phyloP scores from a whole-genome alignment of 306 rosid species.

The Cucurbita maxima region DNA sequence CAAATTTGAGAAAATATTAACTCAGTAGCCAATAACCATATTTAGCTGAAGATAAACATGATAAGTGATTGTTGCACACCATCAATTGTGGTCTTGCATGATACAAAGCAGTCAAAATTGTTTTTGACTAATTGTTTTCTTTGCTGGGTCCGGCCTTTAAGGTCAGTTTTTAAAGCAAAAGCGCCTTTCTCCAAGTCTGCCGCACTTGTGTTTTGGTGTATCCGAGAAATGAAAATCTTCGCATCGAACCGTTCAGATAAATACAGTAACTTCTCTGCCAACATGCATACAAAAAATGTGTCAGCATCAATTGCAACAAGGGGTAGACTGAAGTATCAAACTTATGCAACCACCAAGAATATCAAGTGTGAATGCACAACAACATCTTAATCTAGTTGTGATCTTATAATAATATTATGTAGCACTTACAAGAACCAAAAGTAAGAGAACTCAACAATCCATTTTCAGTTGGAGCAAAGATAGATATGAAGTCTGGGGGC shows the following conservation, averaged over 20 bases:
- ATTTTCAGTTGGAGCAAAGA: background rate
- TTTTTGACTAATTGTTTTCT: slow-evolving; percentile 93
- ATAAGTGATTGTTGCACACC: slow-evolving; percentile 36
- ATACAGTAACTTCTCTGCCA: slow-evolving; percentile 76
- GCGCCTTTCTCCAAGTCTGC: slow-evolving; percentile 91
- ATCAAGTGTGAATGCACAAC: background rate
- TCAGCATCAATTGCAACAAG: slow-evolving; percentile 13
- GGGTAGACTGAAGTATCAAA: slow-evolving; percentile 1
- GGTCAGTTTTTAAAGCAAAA: slow-evolving; percentile 72
- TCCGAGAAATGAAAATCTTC: slow-evolving; percentile 72
- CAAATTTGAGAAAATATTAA: background rate
- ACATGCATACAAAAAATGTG: slow-evolving; percentile 15
- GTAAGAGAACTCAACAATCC: background rate
- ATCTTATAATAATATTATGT: background rate
- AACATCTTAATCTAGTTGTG: background rate
- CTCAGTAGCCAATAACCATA: slow-evolving; percentile 3
- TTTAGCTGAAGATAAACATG: slow-evolving; percentile 12
- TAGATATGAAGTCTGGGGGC: background rate
- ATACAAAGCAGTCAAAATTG: slow-evolving; percentile 97
- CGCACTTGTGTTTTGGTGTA: slow-evolving; percentile 63
- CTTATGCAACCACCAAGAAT: background rate
- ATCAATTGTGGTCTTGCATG: slow-evolving; percentile 96
- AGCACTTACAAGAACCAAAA: background rate
- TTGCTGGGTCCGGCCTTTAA: slow-evolving; percentile 79
- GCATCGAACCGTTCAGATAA: slow-evolving; percentile 89